Conservation (phyloP, 257 asterid species). For the Cynanchum wilfordii region DNA sequence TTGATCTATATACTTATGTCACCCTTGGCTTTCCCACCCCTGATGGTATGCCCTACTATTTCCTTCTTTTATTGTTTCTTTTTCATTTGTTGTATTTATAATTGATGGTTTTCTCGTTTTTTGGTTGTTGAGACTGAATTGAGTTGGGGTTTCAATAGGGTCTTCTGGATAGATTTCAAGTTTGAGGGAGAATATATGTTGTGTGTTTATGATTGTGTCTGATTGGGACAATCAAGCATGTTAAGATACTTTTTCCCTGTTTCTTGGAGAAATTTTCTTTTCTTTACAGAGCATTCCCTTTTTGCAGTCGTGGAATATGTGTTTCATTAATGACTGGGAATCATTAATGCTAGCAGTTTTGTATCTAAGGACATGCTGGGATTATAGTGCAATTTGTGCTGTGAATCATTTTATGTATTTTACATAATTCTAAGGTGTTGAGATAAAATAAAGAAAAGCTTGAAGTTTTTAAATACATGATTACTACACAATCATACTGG, state of each 20-base stretch:
- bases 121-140: neutral
- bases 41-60: conserved; percentile 32
- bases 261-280: neutral
- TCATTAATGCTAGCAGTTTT: neutral
- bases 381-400: neutral
- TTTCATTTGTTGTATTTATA: neutral
- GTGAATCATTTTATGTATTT: neutral
- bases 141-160: conserved; percentile 1
- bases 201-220: neutral
- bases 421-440: neutral
- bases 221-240: neutral
- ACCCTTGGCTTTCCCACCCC: conserved; percentile 88
- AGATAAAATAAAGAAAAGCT: neutral
- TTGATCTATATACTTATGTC: conserved; percentile 87
- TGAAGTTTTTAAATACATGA: no score
- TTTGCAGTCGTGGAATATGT: neutral
- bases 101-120: neutral
- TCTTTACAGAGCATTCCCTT: neutral
- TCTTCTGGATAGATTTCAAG: neutral
- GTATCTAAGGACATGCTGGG: neutral
- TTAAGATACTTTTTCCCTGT: neutral
- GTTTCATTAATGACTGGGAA: neutral
- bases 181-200: neutral
- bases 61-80: neutral
- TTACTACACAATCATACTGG: neutral